Evolutionary conservation across 306 rosid genomes (phyloP).

Genomic region (barrel medic (Medicago truncatula)): MtrunA17r5.0-ANR NC_053042.1:38716001-38716500

Average conservation of each 20-base stretch:
- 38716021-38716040: conserved; percentile 72
- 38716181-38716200: conserved; percentile 25
- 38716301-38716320: conserved; percentile 75
- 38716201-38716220: conserved; percentile 24
- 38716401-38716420: conserved; percentile 97
- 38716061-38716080: conserved; percentile 76
- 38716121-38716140: conserved; percentile 78
- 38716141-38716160: conserved; percentile 34
- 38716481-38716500: not conserved
- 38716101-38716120: conserved; percentile 82
- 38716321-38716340: conserved; percentile 76
- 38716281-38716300: conserved; percentile 80
- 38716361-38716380: conserved; percentile 88
- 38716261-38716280: conserved; percentile 43
- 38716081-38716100: conserved; percentile 65
- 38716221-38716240: not conserved
- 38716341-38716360: conserved; percentile 82
- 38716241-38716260: conserved; percentile 29
- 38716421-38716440: conserved; percentile 85
- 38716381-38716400: conserved; percentile 97
- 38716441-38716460: conserved; percentile 3
- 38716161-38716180: conserved; percentile 27
- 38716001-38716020: conserved; percentile 57
- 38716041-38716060: conserved; percentile 64
- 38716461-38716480: conserved; percentile 33